These are phyloP conservation scores for Caryopteris hybrid DNA, from an alignment of 305 asterid genomes.

Conservation along the genomic window DNA sequence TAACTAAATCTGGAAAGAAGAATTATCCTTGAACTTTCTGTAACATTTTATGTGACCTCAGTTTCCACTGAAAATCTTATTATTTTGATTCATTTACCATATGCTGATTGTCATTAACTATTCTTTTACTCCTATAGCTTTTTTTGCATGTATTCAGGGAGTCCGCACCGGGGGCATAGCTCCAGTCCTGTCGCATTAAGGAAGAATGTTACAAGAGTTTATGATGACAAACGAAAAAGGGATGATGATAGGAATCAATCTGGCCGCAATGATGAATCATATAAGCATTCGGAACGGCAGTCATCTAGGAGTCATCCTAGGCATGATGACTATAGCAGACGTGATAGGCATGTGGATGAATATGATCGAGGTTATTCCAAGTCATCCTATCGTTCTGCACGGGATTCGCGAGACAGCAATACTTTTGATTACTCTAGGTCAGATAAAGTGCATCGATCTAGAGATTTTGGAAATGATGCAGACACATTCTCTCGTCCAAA, in stretches of 20 bases:
- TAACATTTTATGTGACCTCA: neutral
- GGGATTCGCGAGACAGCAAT: conserved; percentile 42
- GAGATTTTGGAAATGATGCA: conserved; percentile 43
- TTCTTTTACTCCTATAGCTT: conserved; percentile 38
- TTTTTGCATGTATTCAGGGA: conserved; percentile 55
- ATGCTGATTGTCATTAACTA: conserved; percentile 28
- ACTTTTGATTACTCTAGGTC: conserved; percentile 40
- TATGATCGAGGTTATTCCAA: conserved; percentile 60
- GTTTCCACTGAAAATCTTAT: neutral
- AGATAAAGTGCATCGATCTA: conserved; percentile 52
- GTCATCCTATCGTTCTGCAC: conserved; percentile 49
- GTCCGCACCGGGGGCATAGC: conserved; percentile 46
- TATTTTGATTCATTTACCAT: conserved; percentile 7
- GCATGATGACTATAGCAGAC: conserved; percentile 52
- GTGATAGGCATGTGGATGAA: conserved; percentile 56
- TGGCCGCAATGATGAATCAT: conserved; percentile 49
- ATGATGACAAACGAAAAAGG: conserved; percentile 43
- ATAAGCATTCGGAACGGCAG: conserved; percentile 52
- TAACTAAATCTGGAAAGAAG: neutral
- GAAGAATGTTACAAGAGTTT: conserved; percentile 36
- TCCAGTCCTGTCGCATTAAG: conserved; percentile 48
- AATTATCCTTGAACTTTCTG: neutral
- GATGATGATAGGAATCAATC: conserved; percentile 46
- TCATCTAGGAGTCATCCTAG: conserved; percentile 53
- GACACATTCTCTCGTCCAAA: conserved; percentile 45